Base-by-base conservation (phyloP, 2,329 filamentous ascomycete species). In the Harringtonia aguacate region DNA sequence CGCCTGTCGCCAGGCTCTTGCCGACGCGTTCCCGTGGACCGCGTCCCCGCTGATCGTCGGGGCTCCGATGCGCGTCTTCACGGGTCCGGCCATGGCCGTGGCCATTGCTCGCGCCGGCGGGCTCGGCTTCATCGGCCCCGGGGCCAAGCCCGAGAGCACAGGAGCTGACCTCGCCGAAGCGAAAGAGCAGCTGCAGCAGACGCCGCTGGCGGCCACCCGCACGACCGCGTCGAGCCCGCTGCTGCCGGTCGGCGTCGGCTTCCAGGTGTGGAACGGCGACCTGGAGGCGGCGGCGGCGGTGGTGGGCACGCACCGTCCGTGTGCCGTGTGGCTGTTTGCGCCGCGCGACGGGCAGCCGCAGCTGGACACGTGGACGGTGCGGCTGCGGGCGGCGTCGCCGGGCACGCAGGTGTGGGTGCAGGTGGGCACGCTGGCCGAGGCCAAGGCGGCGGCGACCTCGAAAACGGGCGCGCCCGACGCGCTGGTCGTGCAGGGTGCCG, bases 321-420 rank as follows among this genome's bases (percentile, higher is more conserved):
- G 70, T 3, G 79, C 77, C 0, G 65, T 80, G 9, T 85, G 81
- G 81, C 68, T 85, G 38, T 84, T 84, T 53, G 80, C 79, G 3
- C 77, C 78, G 2, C 60, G 64, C 28, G 61, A 64, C 6, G 56
- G 66, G 15, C 55, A 63, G 18, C 60, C 62, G 15, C 41, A 52
- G 27, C 41, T 58, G 56, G 46, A 47, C 36, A 55, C 61, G 35
- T 43, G 44, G 41, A 21, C 57, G 41, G 36, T 66, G 56, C 61
- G 55, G 56, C 20, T 48, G 54, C 63, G n/a, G 3, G 52, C 60
- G 4, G 64, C 64, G n/a, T 61, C 64, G 12, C 61, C 66, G 43
- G 50, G 46, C 8, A 52, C 44, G 41, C 62, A 70, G 36, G 59
- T 70, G 30, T 47, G 53, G 39, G 57, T 81, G 2, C 79, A 83